These are phyloP conservation scores for Coemansia sp. DNA, from an alignment of 192 early-diverging fungal species.

Conservation along the genomic window DNA sequence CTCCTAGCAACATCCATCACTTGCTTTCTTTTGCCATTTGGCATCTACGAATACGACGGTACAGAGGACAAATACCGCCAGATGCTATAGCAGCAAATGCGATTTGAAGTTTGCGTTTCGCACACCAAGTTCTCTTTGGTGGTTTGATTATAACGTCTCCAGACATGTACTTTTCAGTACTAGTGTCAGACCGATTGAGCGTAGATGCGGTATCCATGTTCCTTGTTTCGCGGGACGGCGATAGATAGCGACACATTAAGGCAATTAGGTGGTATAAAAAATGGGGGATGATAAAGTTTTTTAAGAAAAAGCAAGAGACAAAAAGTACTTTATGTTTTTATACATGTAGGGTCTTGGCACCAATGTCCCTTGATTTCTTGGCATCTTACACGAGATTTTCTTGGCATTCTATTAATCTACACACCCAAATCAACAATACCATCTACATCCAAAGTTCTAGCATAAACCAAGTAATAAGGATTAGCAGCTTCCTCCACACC, in stretches of 20 bases:
- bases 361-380: neutral
- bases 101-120: slow-evolving; percentile 17
- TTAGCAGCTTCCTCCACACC: slow-evolving; percentile 58
- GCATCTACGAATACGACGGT: slow-evolving; percentile 35
- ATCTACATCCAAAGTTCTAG: slow-evolving; percentile 33
- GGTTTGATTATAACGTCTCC: slow-evolving; percentile 9
- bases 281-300: neutral
- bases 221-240: neutral
- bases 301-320: neutral
- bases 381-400: neutral
- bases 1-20: neutral
- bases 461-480: slow-evolving; percentile 76
- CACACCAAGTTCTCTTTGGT: neutral
- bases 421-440: slow-evolving; percentile 23
- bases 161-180: slow-evolving; percentile 10
- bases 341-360: slow-evolving; percentile 3
- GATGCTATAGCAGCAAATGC: slow-evolving; percentile 15
- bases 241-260: neutral
- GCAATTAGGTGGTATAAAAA: neutral
- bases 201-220: slow-evolving; percentile 12
- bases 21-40: slow-evolving; percentile 19
- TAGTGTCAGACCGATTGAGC: neutral
- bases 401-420: neutral
- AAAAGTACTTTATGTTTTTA: neutral
- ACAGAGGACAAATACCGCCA: slow-evolving; percentile 28